Evolutionary conservation across 1,284 basidiomycete genomes (phyloP).

Genomic region (Naganishia liquefaciens): DNA sequence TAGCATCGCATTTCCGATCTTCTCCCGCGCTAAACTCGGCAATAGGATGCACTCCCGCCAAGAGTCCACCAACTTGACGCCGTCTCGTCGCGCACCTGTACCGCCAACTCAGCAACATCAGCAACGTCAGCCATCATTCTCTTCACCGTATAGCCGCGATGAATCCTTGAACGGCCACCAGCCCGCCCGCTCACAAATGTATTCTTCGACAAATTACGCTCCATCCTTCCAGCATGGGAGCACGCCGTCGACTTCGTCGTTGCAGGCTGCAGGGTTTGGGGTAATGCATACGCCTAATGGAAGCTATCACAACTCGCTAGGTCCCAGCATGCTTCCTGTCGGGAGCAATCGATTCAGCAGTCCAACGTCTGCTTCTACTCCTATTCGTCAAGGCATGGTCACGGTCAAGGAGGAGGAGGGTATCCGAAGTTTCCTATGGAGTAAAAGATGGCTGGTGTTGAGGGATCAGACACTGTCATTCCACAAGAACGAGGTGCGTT

Average conservation of each 20-base stretch:
- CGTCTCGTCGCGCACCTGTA: constrained; percentile 31
- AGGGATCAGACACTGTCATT: constrained; percentile 78
- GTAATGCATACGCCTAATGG: neutral
- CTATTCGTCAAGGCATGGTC: constrained; percentile 52
- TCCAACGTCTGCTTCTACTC: constrained; percentile 17
- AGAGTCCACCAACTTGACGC: constrained; percentile 28
- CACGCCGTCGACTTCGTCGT: neutral
- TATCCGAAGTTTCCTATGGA: constrained; percentile 88
- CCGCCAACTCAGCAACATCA: constrained; percentile 13
- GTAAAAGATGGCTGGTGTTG: constrained; percentile 84
- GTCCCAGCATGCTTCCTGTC: constrained; percentile 12
- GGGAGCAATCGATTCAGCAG: constrained; percentile 14
- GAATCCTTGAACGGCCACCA: constrained; percentile 1
- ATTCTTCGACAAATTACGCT: constrained; percentile 33
- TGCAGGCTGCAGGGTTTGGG: neutral
- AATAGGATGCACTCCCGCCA: constrained; percentile 22
- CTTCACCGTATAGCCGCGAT: neutral
- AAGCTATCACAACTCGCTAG: constrained; percentile 20
- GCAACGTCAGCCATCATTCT: constrained; percentile 22
- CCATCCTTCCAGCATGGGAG: constrained; percentile 30
- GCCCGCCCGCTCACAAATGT: constrained; percentile 27
- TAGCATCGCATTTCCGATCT: no score
- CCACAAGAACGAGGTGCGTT: constrained; percentile 86
- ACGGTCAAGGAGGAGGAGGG: constrained; percentile 81
- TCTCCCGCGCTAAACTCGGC: no score